Evolutionary conservation across 2,329 filamentous ascomycete species (phyloP).

Genomic region (Sporothrix brasiliensis): DNA sequence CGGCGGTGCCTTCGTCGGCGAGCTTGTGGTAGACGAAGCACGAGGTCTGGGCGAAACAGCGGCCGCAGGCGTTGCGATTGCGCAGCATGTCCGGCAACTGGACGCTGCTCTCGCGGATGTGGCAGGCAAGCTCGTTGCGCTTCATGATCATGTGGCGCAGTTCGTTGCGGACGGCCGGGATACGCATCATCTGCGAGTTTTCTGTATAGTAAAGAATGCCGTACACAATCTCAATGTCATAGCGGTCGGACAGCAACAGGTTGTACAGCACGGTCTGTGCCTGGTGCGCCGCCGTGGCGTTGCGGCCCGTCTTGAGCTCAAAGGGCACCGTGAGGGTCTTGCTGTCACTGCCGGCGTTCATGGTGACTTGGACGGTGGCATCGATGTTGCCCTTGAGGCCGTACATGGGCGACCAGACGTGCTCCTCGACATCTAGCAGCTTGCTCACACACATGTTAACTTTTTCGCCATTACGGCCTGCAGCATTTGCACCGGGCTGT

Average conservation of each 20-base stretch:
- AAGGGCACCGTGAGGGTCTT: slow-evolving; percentile 80
- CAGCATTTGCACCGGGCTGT: slow-evolving; percentile 69
- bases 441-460: slow-evolving; percentile 87
- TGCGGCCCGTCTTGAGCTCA: slow-evolving; percentile 92
- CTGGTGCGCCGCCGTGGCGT: slow-evolving; percentile 78
- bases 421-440: slow-evolving; percentile 93
- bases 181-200: slow-evolving; percentile 79
- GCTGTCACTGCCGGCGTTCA: slow-evolving; percentile 63
- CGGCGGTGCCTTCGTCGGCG: slow-evolving; percentile 78
- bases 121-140: slow-evolving; percentile 84
- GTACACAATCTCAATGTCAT: slow-evolving; percentile 87
- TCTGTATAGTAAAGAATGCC: slow-evolving; percentile 96
- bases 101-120: slow-evolving; percentile 76
- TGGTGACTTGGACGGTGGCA: slow-evolving; percentile 86
- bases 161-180: slow-evolving; percentile 83
- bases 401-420: slow-evolving; percentile 97
- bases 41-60: slow-evolving; percentile 85
- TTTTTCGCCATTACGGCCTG: slow-evolving; percentile 75
- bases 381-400: slow-evolving; percentile 97
- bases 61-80: slow-evolving; percentile 77
- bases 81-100: slow-evolving; percentile 85
- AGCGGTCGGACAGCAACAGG: slow-evolving; percentile 86
- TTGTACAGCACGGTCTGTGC: slow-evolving; percentile 96
- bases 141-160: slow-evolving; percentile 96
- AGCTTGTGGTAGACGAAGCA: slow-evolving; percentile 96